A percentile compares a stretch with the other conserved stretches of the same genome.
Conservation (phyloP, 2,329 filamentous ascomycete genomes). For the Trichoderma sp. region DNA sequence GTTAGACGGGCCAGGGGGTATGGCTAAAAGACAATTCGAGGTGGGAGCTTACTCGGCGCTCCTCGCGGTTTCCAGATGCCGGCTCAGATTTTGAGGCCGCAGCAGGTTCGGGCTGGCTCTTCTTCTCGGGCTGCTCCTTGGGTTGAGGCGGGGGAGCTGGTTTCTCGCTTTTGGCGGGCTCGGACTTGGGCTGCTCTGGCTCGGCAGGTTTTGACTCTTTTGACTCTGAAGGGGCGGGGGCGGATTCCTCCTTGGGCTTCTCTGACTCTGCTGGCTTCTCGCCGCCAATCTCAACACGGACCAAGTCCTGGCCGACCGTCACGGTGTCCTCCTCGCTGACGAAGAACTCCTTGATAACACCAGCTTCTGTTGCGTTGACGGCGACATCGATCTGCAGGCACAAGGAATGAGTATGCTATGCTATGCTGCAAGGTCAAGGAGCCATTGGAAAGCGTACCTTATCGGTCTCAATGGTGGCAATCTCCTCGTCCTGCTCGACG, state of each 20-base stretch:
- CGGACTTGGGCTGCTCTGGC: conserved; percentile 14
- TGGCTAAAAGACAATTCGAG: neutral
- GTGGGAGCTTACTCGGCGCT: conserved; percentile 70
- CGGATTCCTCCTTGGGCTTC: conserved; percentile 8
- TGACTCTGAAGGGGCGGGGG: neutral
- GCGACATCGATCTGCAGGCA: conserved; percentile 81
- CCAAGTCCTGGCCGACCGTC: conserved; percentile 86
- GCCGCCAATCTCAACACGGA: conserved; percentile 76
- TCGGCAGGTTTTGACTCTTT: conserved; percentile 16
- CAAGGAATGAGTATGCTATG: neutral
- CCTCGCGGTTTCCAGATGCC: conserved; percentile 70
- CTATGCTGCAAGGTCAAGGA: neutral
- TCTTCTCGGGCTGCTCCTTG: conserved; percentile 27
- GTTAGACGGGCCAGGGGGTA: neutral
- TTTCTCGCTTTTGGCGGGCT: conserved; percentile 36
- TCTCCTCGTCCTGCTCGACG: conserved; percentile 94
- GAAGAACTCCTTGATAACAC: conserved; percentile 87
- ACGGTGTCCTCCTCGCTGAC: conserved; percentile 95
- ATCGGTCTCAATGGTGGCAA: conserved; percentile 98
- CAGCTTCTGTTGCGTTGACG: conserved; percentile 89
- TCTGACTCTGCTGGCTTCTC: conserved; percentile 32
- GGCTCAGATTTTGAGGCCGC: conserved; percentile 29
- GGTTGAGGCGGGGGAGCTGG: conserved; percentile 28
- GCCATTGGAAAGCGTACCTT: conserved; percentile 61
- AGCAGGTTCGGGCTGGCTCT: conserved; percentile 29